Evolutionary conservation across 768 basidiomycete genomes (phyloP).

Genomic region (Rhodotorula babjevae): DNA sequence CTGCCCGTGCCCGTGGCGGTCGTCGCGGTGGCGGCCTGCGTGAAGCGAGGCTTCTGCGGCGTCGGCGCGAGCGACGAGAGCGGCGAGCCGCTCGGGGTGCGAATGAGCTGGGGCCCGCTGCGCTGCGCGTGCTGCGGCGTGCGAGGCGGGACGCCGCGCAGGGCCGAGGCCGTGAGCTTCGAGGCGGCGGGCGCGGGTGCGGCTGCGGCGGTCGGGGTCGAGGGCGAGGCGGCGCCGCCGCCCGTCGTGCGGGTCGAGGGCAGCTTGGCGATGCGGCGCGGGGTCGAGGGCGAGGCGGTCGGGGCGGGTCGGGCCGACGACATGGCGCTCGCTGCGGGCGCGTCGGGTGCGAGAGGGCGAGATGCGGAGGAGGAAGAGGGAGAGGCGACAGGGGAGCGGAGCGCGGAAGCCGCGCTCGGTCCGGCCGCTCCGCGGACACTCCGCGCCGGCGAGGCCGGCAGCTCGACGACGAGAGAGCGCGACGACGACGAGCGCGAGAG

Average conservation of each 20-base stretch:
- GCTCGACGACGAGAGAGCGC: no score
- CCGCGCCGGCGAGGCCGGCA: not conserved
- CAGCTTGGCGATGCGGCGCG: not conserved
- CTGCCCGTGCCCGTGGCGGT: no score
- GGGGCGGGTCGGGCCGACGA: not conserved
- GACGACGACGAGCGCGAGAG: not conserved
- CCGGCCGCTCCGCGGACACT: no score
- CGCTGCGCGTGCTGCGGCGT: not conserved
- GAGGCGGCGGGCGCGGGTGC: not conserved
- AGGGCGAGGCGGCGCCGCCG: no score
- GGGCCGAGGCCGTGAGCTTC: not conserved
- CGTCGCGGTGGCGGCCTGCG: not conserved
- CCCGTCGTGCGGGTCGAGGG: not conserved
- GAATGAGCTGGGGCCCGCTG: not conserved
- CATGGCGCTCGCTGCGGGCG: no score
- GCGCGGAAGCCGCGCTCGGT: no score
- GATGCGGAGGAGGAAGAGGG: not conserved
- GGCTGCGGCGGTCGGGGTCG: not conserved
- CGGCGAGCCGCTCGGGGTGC: slow-evolving; percentile 19
- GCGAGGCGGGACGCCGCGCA: not conserved
- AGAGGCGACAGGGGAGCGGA: not conserved
- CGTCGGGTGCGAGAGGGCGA: no score
- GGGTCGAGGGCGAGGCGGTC: not conserved
- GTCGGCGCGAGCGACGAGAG: slow-evolving; percentile 12
- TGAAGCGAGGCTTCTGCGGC: not conserved